These are phyloP conservation scores for Phytophthora fragariae DNA, from an alignment of 352 stramenopile genomes.

Conservation along the genomic window DNA sequence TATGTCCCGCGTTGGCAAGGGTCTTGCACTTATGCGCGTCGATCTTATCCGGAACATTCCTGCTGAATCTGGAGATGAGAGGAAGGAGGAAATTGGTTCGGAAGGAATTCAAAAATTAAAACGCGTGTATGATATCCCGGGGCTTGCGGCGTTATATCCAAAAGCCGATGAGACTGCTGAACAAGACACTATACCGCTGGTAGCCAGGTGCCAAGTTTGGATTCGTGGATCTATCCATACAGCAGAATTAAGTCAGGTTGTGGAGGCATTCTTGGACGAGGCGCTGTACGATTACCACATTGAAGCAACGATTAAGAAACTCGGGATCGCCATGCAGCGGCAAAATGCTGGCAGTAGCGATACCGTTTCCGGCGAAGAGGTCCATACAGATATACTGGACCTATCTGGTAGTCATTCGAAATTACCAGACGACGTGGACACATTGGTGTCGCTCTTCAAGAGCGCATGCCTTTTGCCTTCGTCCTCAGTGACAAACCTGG, in stretches of 20 bases:
- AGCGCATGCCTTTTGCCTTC: constrained; percentile 51
- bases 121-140: constrained; percentile 35
- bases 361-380: constrained; percentile 4
- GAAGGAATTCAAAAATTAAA: constrained; percentile 18
- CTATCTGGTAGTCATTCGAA: constrained; percentile 11
- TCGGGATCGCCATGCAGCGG: constrained; percentile 16
- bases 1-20: constrained; percentile 78
- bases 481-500: constrained; percentile 67
- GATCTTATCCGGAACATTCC: constrained; percentile 51
- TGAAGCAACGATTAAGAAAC: constrained; percentile 57
- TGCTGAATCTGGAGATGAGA: constrained; percentile 11
- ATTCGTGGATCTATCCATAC: constrained; percentile 72
- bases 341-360: constrained; percentile 4
- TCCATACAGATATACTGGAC: constrained; percentile 4
- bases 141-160: constrained; percentile 32
- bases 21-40: constrained; percentile 72
- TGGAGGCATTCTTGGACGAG: constrained; percentile 81
- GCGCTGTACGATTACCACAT: constrained; percentile 84
- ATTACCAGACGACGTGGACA: constrained; percentile 42
- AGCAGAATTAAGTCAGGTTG: constrained; percentile 57
- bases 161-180: constrained; percentile 1
- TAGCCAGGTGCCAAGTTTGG: constrained; percentile 74
- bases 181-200: constrained; percentile 20
- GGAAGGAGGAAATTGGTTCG: neutral
- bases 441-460: constrained; percentile 62